Base-by-base conservation (phyloP, 176 grass and related monocot species). In the Urochloa ruziziensis region DNA sequence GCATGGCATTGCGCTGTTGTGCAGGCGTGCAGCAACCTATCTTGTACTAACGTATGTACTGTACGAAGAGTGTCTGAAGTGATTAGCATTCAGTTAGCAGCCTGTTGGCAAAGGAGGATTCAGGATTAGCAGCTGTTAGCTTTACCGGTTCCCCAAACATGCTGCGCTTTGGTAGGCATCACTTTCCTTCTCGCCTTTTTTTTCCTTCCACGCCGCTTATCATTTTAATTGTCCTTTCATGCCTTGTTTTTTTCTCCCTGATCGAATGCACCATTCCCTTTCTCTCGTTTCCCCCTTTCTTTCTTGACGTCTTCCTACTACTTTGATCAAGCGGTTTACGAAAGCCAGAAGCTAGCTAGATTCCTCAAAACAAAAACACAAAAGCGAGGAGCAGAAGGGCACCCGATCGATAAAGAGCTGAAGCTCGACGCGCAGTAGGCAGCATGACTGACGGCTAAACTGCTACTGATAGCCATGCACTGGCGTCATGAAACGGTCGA, bases 161-260 rank as follows among this genome's bases (percentile, higher is more conserved):
- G n/a, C 10, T 43, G n/a, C 15, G 43, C 70, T 74, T 74, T 74
- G 24, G 42, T 57, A 57, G 54, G 54, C 54, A 24, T 24, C 19
- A 7, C 44, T 85, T 1, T 4, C 46, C 23, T 56, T 10, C 23
- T 14, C 27, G 21, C 59, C 7, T 6, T 14, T 30, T 25, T 52
- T 32, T 17, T 61, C 65, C 65, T 46, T 8, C 16, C 9, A 21
- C 72, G 10, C 6, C n/a, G 16, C 63, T 39, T 49, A 71, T 52
- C 75, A 85, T 85, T 36, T 59, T 10, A 34, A 49, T 58, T 14
- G 67, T 54, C 62, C 30, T 24, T 77, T 86, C 73, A 14, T 62
- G n/a, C 12, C 54, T 15, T 18, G 13, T 49, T 52, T 61, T 29
- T 47, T 29, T 27, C 29, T 72, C 36, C 18, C 14, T 58, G 19